These are phyloP conservation scores for Penicillium lagena DNA, from an alignment of 495 filamentous ascomycete species.

Conservation along the genomic window DNA sequence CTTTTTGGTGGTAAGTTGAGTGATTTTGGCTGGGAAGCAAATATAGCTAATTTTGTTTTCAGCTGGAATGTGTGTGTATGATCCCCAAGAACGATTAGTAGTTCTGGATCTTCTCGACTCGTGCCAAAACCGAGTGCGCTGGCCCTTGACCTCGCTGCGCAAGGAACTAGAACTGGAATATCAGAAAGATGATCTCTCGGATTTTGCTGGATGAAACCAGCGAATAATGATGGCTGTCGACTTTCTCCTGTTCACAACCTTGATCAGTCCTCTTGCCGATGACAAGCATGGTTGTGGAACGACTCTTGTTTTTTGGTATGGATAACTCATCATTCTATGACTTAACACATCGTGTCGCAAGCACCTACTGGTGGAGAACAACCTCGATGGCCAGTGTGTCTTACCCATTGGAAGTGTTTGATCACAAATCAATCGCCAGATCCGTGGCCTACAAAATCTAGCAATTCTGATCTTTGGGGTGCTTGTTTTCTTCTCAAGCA, in stretches of 20 bases:
- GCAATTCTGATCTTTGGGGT: too few relatives aligned
- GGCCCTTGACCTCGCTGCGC: constrained; percentile 16
- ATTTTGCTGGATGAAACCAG: constrained; percentile 6
- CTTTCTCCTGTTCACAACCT: background rate
- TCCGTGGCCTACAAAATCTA: too few relatives aligned
- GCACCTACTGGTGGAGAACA: too few relatives aligned
- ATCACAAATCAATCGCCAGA: too few relatives aligned
- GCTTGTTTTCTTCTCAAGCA: too few relatives aligned
- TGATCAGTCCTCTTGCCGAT: too few relatives aligned
- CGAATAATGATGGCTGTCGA: background rate
- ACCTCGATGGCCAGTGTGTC: too few relatives aligned
- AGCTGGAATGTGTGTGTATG: constrained; percentile 24
- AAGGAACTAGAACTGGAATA: constrained; percentile 22
- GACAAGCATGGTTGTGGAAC: too few relatives aligned
- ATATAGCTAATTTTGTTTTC: background rate
- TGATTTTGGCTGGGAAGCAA: background rate
- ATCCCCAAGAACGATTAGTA: constrained; percentile 16
- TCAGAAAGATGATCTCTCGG: constrained; percentile 14
- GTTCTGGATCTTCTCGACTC: constrained; percentile 16
- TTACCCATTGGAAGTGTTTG: too few relatives aligned
- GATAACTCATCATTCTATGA: too few relatives aligned
- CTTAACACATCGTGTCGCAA: too few relatives aligned
- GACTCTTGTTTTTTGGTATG: too few relatives aligned
- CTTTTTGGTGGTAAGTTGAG: constrained; percentile 19
- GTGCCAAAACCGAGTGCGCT: constrained; percentile 14